Conservation (phyloP, 495 filamentous ascomycete genomes). For the Emericellopsis terricola region DNA sequence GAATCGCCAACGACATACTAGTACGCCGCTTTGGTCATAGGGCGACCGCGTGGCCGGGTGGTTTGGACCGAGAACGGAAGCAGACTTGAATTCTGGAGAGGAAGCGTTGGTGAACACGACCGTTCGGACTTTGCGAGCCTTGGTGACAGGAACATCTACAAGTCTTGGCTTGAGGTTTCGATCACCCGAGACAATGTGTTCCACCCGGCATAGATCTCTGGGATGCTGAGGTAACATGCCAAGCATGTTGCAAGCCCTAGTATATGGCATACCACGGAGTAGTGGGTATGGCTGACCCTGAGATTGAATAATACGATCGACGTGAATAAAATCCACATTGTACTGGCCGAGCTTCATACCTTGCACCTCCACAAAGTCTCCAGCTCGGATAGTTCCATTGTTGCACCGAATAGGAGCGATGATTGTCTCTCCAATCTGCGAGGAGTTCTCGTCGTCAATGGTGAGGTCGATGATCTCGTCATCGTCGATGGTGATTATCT, state of each 20-base stretch:
- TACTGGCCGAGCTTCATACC: not conserved
- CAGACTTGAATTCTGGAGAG: slow-evolving; percentile 19
- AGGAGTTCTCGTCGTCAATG: not conserved
- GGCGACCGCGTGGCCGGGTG: too few species aligned
- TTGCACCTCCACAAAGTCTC: not conserved
- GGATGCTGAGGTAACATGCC: slow-evolving; percentile 5
- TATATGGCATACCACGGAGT: slow-evolving; percentile 1
- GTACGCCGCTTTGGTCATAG: too few species aligned
- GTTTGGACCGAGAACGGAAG: too few species aligned
- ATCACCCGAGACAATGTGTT: slow-evolving; percentile 27
- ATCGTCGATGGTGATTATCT: not conserved
- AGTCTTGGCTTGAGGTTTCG: slow-evolving; percentile 19
- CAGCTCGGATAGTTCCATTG: not conserved
- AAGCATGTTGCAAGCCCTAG: not conserved
- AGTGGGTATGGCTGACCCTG: not conserved
- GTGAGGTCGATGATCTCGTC: not conserved
- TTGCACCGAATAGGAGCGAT: not conserved
- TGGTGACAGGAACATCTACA: slow-evolving; percentile 18
- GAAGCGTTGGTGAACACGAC: slow-evolving; percentile 33
- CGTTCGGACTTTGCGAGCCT: slow-evolving; percentile 17
- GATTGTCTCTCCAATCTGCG: not conserved
- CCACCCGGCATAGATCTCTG: slow-evolving; percentile 25
- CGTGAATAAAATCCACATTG: not conserved
- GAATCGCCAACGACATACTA: slow-evolving; percentile 22
- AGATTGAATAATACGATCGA: not conserved